These are phyloP conservation scores for Mucor mucedo DNA, from an alignment of 371 early-diverging fungal species.

Conservation along the genomic window DNA sequence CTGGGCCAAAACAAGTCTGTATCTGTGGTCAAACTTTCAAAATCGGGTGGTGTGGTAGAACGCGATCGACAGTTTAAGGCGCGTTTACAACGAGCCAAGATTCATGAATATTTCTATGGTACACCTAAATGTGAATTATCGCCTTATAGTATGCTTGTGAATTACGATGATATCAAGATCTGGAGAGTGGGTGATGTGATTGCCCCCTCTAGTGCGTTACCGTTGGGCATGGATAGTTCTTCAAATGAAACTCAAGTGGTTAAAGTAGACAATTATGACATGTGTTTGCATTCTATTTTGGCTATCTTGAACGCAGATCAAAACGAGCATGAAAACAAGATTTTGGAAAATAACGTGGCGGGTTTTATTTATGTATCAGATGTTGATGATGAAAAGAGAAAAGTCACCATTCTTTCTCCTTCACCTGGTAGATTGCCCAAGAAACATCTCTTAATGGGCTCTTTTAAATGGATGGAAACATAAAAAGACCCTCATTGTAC, in stretches of 20 bases:
- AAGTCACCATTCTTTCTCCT: conserved; percentile 86
- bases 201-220: conserved; percentile 92
- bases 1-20: conserved; percentile 55
- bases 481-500: conserved; percentile 15
- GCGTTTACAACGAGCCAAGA: conserved; percentile 72
- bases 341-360: conserved; percentile 75
- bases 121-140: conserved; percentile 73
- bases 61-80: conserved; percentile 76
- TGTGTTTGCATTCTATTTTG: conserved; percentile 85
- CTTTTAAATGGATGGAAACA: conserved; percentile 83
- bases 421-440: conserved; percentile 88
- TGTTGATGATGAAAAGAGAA: conserved; percentile 79
- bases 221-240: conserved; percentile 85
- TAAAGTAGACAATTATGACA: conserved; percentile 82
- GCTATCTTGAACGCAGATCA: conserved; percentile 79
- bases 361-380: conserved; percentile 93
- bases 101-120: conserved; percentile 96
- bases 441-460: conserved; percentile 80
- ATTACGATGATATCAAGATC: conserved; percentile 77
- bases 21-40: conserved; percentile 82
- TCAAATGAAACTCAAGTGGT: conserved; percentile 79
- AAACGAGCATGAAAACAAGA: conserved; percentile 60
- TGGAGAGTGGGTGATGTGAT: conserved; percentile 86
- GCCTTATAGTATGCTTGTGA: conserved; percentile 83
- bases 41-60: conserved; percentile 94